A percentile compares a stretch with the other conserved stretches of the same genome.
These are phyloP conservation scores for Umbelopsis sp. DNA, from an alignment of 192 early-diverging fungal species.

Conservation along the genomic window DNA sequence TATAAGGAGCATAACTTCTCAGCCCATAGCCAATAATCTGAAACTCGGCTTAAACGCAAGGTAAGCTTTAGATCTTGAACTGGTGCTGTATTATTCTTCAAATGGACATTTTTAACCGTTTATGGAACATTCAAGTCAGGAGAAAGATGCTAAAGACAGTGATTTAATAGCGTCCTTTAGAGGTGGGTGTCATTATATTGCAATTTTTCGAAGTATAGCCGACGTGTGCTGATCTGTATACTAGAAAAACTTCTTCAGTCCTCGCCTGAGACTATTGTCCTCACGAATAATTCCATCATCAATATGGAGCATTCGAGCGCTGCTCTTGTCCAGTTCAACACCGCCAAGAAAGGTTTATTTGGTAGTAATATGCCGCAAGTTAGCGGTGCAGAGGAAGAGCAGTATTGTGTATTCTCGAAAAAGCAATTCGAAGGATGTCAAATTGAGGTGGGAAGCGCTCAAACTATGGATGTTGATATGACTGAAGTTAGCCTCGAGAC, in stretches of 20 bases:
- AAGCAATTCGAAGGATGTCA: slow-evolving; percentile 17
- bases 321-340: neutral
- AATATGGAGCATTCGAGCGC: neutral
- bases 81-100: neutral
- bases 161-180: slow-evolving; percentile 16
- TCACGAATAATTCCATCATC: neutral
- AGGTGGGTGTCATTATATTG: slow-evolving; percentile 7
- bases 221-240: neutral
- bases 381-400: slow-evolving; percentile 4
- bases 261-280: neutral
- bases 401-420: slow-evolving; percentile 8
- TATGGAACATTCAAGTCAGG: slow-evolving; percentile 18
- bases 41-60: slow-evolving; percentile 32
- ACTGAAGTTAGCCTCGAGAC: neutral
- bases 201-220: neutral
- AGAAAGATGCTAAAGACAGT: slow-evolving; percentile 23
- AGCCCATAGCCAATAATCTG: slow-evolving; percentile 10
- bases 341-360: slow-evolving; percentile 5
- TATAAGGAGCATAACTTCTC: neutral
- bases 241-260: slow-evolving; percentile 1
- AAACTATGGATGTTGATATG: neutral
- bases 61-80: neutral
- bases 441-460: slow-evolving; percentile 12
- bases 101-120: neutral
- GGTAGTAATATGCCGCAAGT: neutral